Evolutionary conservation across 1,284 basidiomycete genomes (phyloP).

Genomic region (Rhodotorula sp.): DNA sequence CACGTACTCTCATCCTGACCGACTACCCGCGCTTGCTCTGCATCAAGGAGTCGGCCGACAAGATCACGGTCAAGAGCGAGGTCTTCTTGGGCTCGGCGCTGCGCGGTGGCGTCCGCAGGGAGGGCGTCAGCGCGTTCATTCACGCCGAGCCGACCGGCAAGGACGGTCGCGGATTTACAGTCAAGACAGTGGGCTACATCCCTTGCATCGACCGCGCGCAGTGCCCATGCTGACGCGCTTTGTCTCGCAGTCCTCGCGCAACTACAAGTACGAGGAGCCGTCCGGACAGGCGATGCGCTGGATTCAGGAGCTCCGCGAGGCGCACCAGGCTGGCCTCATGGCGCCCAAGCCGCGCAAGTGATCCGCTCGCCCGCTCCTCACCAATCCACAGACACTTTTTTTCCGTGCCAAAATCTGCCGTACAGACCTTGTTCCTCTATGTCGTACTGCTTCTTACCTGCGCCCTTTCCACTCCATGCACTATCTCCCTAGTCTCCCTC

Average conservation of each 20-base stretch:
- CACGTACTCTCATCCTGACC: slow-evolving; percentile 57
- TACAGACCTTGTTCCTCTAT: too few relatives aligned
- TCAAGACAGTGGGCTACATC: slow-evolving; percentile 29
- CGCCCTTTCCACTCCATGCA: too few relatives aligned
- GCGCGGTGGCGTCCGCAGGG: slow-evolving; percentile 15
- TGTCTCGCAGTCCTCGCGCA: slow-evolving; percentile 23
- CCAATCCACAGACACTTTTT: not conserved
- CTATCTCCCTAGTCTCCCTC: too few relatives aligned
- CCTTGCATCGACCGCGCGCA: too few relatives aligned
- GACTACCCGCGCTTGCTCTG: slow-evolving; percentile 58
- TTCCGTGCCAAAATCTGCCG: too few relatives aligned
- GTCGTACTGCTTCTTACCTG: too few relatives aligned
- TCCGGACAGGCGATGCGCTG: slow-evolving; percentile 33
- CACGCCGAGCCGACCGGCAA: slow-evolving; percentile 22
- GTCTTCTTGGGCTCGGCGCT: slow-evolving; percentile 49
- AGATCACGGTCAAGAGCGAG: slow-evolving; percentile 55
- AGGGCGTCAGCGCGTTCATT: slow-evolving; percentile 31
- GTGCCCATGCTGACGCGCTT: not conserved
- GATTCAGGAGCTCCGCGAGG: slow-evolving; percentile 35
- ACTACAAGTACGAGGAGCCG: slow-evolving; percentile 40
- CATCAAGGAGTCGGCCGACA: slow-evolving; percentile 54
- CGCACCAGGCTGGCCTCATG: slow-evolving; percentile 14
- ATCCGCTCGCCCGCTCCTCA: not conserved
- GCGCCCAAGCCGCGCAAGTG: not conserved
- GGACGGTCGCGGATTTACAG: slow-evolving; percentile 22